phyloP scores from a whole-genome alignment of 805 yeast species.

The Starmerella scarabaei region DNA sequence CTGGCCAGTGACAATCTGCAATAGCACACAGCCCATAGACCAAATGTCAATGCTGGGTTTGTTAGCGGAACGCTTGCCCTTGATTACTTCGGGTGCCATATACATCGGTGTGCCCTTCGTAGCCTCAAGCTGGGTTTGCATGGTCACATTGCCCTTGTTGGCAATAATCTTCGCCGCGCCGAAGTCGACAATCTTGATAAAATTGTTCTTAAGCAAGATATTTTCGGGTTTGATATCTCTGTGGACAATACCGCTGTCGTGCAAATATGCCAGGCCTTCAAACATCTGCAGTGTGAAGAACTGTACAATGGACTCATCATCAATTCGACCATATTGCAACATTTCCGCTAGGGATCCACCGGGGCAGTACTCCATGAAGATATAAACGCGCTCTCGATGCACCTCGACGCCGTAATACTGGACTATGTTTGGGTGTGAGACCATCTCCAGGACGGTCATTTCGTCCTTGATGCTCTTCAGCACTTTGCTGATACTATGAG shows the following conservation, averaged over 20 bases:
- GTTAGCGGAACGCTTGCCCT: slow-evolving; percentile 43
- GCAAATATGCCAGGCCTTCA: slow-evolving; percentile 89
- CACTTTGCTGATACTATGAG: slow-evolving; percentile 68
- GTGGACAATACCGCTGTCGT: slow-evolving; percentile 90
- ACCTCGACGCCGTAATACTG: slow-evolving; percentile 96
- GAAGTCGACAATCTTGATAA: slow-evolving; percentile 89
- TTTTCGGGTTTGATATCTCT: slow-evolving; percentile 95
- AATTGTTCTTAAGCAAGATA: slow-evolving; percentile 80
- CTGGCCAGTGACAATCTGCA: slow-evolving; percentile 94
- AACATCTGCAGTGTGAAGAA: slow-evolving; percentile 83
- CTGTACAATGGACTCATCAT: slow-evolving; percentile 85
- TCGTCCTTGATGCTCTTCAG: slow-evolving; percentile 88
- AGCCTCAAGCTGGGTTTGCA: slow-evolving; percentile 19
- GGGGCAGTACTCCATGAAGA: slow-evolving; percentile 95
- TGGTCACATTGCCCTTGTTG: slow-evolving; percentile 26
- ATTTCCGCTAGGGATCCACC: slow-evolving; percentile 83
- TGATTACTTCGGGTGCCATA: slow-evolving; percentile 94
- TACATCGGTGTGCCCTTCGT: slow-evolving; percentile 97
- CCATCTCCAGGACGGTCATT: slow-evolving; percentile 89
- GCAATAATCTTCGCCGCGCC: slow-evolving; percentile 86
- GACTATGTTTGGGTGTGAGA: slow-evolving; percentile 91
- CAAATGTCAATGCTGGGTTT: slow-evolving; percentile 75
- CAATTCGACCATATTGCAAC: slow-evolving; percentile 83
- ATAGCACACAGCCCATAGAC: slow-evolving; percentile 92
- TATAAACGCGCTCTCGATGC: slow-evolving; percentile 85